A percentile compares a stretch with the other conserved stretches of the same genome.
phyloP scores from a whole-genome alignment of 306 rosid species.

The Rosa lucieae region DNA sequence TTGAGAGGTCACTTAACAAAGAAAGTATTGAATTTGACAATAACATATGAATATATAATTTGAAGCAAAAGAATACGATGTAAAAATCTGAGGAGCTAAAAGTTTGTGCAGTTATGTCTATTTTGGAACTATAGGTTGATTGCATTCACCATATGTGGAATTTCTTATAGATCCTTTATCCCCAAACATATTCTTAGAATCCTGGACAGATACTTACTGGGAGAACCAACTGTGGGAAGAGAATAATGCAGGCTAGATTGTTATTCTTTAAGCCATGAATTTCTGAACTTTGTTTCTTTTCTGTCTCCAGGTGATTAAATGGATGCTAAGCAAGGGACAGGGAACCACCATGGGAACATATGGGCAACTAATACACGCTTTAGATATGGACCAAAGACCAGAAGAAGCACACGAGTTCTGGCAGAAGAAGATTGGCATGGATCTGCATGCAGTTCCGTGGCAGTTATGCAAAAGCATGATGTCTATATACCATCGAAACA shows the following conservation, averaged over 20 bases:
- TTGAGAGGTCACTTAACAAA: not conserved
- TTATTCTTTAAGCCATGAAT: not conserved
- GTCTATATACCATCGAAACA: conserved; percentile 71
- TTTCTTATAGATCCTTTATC: not conserved
- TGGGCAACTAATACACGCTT: conserved; percentile 71
- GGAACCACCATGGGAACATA: conserved; percentile 86
- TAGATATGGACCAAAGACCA: conserved; percentile 89
- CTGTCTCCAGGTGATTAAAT: conserved; percentile 68
- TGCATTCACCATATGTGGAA: not conserved
- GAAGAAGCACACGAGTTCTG: conserved; percentile 87
- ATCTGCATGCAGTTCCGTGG: conserved; percentile 95
- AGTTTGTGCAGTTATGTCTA: not conserved
- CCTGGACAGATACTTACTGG: not conserved
- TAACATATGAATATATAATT: not conserved
- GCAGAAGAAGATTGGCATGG: conserved; percentile 70
- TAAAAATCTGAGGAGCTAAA: not conserved
- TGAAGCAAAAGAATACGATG: not conserved
- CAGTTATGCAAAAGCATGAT: conserved; percentile 83
- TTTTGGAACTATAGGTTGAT: not conserved
- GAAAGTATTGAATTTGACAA: not conserved
- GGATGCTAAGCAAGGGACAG: conserved; percentile 98
- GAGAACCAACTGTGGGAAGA: not conserved
- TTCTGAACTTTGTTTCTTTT: not conserved
- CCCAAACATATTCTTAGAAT: not conserved
- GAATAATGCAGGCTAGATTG: not conserved